Base-by-base conservation (phyloP, 148 eudicot species). In the Persicaria tinctoria region DNA sequence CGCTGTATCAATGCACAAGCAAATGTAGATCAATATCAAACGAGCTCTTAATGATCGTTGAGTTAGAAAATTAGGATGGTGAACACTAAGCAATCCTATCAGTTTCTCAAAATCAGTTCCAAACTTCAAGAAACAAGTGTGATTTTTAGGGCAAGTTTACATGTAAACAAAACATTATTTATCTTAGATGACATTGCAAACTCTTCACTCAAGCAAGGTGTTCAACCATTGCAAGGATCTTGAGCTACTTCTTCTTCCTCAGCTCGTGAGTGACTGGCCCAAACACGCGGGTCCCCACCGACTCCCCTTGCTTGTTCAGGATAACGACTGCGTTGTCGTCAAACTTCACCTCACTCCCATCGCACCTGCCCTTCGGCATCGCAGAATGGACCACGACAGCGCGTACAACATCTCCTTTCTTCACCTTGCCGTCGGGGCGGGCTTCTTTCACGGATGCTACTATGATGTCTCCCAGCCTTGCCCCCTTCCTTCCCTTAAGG, bases 331-430 rank as follows among this genome's bases (percentile, higher is more conserved):
- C 96, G 49, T 92, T 92, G 79, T 92, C 97, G 71, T 94, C 98
- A 56, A 94, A 94, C 81, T 88, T 89, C 62, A 94, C 89, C 83
- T 91, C 96, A 49, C 97, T 90, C 13, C 97, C 98, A 78, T 93
- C 97, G 74, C 92, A 89, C 7, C 93, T 90, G 32, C 94, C 92
- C 23, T 81, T 72, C 51, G 68, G 88, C 96, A 88, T 94, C 45
- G 97, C 93, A 68, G 97, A 93, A 47, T 97, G 90, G 16, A 94
- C 97, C 11, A 93, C 95, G 44, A 93, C 98, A 4, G 86, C 97
- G 18, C 88, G 82, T 8, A 87, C 90, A 20, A 93, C 98, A 6
- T 89, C 88, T 45, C 98, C 97, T 71, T 91, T 94, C 82, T 94
- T 92, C 59, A 93, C 98, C 79, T 91, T 94, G 13, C 97, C 96